Percentiles rank a stretch among this genome's conserved stretches.
phyloP scores from a whole-genome alignment of 441 rosid genomes.

The Cnidoscolus chayamansa region DNA sequence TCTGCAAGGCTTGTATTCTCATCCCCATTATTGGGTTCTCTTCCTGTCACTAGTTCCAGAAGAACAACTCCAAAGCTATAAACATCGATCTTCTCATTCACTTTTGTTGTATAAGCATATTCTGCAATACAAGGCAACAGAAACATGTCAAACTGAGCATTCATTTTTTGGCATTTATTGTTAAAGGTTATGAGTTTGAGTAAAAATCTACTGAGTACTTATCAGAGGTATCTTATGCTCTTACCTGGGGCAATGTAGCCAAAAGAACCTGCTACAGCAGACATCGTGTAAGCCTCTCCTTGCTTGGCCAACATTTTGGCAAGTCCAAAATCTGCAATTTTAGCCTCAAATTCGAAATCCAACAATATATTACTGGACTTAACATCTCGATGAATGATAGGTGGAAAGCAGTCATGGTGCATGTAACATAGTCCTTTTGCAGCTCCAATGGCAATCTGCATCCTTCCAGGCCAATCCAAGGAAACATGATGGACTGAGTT shows the following conservation, averaged over 20 bases:
- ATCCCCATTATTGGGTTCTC: conserved; percentile 45
- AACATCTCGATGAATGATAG: conserved; percentile 79
- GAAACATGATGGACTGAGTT: conserved; percentile 20
- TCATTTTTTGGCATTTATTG: background rate
- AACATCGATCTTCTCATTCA: conserved; percentile 58
- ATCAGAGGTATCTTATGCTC: background rate
- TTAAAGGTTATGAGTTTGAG: background rate
- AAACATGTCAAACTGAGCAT: no score
- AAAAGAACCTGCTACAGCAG: conserved; percentile 78
- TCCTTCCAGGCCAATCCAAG: conserved; percentile 62
- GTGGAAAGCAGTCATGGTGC: conserved; percentile 77
- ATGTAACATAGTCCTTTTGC: conserved; percentile 82
- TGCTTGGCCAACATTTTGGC: conserved; percentile 65
- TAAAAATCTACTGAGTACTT: background rate
- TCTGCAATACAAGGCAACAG: conserved; percentile 35
- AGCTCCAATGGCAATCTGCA: conserved; percentile 76
- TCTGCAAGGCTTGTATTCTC: conserved; percentile 52
- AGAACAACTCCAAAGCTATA: conserved; percentile 70
- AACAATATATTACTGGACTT: conserved; percentile 85
- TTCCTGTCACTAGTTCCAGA: conserved; percentile 63
- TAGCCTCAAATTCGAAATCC: conserved; percentile 69
- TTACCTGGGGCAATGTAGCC: conserved; percentile 95
- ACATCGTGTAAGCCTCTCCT: conserved; percentile 66
- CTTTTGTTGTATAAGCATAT: conserved; percentile 43
- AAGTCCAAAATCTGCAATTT: conserved; percentile 85